Evolutionary conservation across 2,329 filamentous ascomycete species (phyloP), one percentile per base, ranked within the genome.

Genomic region (Talaromyces sp.): DNA sequence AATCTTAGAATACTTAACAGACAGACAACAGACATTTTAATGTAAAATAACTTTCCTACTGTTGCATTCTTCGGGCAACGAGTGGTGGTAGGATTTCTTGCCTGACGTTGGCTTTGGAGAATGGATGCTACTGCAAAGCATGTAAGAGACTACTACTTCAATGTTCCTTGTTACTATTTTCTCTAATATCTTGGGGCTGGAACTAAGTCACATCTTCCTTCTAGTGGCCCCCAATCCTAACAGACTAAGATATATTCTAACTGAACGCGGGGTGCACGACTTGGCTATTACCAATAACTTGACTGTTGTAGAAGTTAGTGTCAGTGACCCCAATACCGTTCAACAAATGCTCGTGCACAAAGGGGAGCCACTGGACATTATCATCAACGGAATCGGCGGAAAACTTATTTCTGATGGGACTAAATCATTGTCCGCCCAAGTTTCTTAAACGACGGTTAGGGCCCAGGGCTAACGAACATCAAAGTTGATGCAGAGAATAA

Each of bases 41-140:
- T 55, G 53, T 21, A 55, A 32, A 41, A 43, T 19, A 55, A 43
- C 17, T 32, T 55, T 55, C 53, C 53, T 26, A 62, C 69, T 61
- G 52, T 82, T 57, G 78, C 79, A 38, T 82, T 83, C 70, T 77
- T 83, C 63, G 81, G 50, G 79, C 80, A 19, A 83, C 81, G 21
- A 79, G 79, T 58, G 81, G 80, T 54, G 77, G 76, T 61, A 70
- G 76, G 52, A 65, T 55, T 32, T 8, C 74, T 24, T 74, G 75
- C 51, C 75, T 83, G n/a, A 74, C 74, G 24, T 68, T 69, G 17
- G 71, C 80, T 4, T 73, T 84, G 53, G 69, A 74, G 32, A 76
- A 75, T 7, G 78, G 77, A 55, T 73, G 80, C 67, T 69, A 70
- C 57, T 78, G 75, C 64, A 74, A 72, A 48, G 80, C 81, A 17